Evolutionary conservation across 352 stramenopile species (phyloP).

Genomic region (Halophytophthora batemanensis): DNA sequence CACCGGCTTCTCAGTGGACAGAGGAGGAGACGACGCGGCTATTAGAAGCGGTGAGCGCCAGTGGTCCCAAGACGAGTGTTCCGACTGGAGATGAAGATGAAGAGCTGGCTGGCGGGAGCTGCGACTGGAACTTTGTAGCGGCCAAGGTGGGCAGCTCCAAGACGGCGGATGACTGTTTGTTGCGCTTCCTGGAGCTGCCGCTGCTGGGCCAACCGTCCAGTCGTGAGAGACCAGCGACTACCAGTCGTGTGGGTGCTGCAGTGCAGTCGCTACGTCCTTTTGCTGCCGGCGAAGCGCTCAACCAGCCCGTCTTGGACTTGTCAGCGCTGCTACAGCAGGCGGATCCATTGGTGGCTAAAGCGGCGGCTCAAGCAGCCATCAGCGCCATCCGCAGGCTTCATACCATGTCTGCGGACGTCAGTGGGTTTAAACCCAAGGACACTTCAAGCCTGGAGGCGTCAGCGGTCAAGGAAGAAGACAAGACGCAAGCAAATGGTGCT

Average conservation of each 20-base stretch:
- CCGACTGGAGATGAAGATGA: slow-evolving; percentile 19
- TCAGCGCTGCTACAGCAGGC: slow-evolving; percentile 48
- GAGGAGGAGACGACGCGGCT: slow-evolving; percentile 39
- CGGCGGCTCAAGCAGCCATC: slow-evolving; percentile 63
- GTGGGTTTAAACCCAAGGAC: slow-evolving; percentile 1
- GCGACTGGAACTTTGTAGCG: slow-evolving; percentile 78
- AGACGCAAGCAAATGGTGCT: neutral
- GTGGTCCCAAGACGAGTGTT: slow-evolving; percentile 6
- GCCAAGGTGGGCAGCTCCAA: slow-evolving; percentile 58
- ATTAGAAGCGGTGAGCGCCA: slow-evolving; percentile 50
- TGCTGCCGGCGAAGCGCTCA: slow-evolving; percentile 42
- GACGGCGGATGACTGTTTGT: slow-evolving; percentile 69
- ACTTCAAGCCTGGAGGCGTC: slow-evolving; percentile 4
- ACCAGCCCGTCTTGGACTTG: slow-evolving; percentile 55
- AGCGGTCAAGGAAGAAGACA: slow-evolving; percentile 13
- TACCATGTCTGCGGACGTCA: slow-evolving; percentile 23
- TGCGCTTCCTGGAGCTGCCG: slow-evolving; percentile 75
- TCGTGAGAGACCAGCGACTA: neutral
- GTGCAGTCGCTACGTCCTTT: slow-evolving; percentile 34
- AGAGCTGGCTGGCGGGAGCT: slow-evolving; percentile 36
- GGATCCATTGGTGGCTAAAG: slow-evolving; percentile 70
- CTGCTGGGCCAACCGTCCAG: slow-evolving; percentile 34
- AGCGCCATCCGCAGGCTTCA: slow-evolving; percentile 63
- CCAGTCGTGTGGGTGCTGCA: neutral
- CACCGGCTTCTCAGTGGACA: slow-evolving; percentile 33